Percentiles rank a stretch among this genome's conserved stretches.
Conservation (phyloP, 2,329 filamentous ascomycete species). For the Trichoderma oligosporum region DNA sequence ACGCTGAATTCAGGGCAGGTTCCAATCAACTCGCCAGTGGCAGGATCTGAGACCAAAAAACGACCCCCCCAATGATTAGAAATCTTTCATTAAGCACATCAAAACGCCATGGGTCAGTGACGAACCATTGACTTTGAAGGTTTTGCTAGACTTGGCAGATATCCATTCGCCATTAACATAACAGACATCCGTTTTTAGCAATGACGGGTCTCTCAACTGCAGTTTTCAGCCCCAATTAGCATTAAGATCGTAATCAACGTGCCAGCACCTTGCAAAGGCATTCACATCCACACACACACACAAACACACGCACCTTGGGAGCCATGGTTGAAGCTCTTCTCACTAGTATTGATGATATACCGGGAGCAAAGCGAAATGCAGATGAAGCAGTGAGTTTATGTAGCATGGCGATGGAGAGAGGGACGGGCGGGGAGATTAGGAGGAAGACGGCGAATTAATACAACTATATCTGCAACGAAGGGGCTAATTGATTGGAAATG, state of each 20-base stretch:
- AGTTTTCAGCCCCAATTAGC: not conserved
- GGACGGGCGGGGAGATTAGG: not conserved
- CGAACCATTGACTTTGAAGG: slow-evolving; percentile 76
- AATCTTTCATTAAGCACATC: not conserved
- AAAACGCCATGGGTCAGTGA: not conserved
- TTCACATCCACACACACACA: too few relatives aligned
- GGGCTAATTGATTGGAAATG: slow-evolving; percentile 14
- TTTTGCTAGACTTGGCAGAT: slow-evolving; percentile 78
- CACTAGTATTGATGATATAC: slow-evolving; percentile 28
- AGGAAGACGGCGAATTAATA: not conserved
- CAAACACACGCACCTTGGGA: slow-evolving; percentile 38
- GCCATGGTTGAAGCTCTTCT: slow-evolving; percentile 47
- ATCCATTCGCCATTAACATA: slow-evolving; percentile 96
- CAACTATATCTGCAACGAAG: not conserved
- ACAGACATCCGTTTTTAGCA: slow-evolving; percentile 76
- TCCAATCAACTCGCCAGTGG: slow-evolving; percentile 75
- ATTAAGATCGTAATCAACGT: not conserved
- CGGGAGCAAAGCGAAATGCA: slow-evolving; percentile 31
- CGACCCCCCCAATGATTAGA: too few relatives aligned
- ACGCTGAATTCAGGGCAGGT: slow-evolving; percentile 79
- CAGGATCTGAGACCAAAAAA: slow-evolving; percentile 60
- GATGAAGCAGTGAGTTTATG: slow-evolving; percentile 31
- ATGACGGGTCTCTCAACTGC: slow-evolving; percentile 71
- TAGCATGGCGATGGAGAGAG: slow-evolving; percentile 31
- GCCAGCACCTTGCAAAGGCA: too few relatives aligned